Percentiles rank a stretch among this genome's conserved stretches.
Conservation (phyloP, 768 basidiomycete genomes). For the Boletus fagicola region DNA sequence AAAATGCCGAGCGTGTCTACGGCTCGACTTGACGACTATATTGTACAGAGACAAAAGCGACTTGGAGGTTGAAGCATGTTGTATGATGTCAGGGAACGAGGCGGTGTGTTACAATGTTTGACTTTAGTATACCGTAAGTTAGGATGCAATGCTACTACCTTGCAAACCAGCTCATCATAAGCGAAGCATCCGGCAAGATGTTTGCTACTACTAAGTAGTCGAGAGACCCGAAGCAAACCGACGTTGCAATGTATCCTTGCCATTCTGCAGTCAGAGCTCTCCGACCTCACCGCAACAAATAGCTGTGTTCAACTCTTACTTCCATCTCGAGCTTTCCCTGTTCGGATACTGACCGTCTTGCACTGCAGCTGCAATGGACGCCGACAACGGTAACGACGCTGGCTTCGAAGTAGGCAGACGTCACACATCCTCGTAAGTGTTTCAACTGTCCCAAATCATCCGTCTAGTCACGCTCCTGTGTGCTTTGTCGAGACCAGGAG, state of each 20-base stretch:
- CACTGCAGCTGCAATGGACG: slow-evolving; percentile 6
- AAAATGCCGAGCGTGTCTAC: slow-evolving; percentile 48
- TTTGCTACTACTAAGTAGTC: slow-evolving; percentile 1
- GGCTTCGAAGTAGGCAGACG: slow-evolving; percentile 31
- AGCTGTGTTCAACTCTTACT: neutral
- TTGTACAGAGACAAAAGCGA: neutral
- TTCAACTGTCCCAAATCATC: neutral
- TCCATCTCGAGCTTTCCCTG: neutral
- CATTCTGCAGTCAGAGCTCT: neutral
- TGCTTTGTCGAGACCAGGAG: slow-evolving; percentile 39
- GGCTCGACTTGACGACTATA: slow-evolving; percentile 17
- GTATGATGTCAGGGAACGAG: neutral
- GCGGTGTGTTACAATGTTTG: neutral
- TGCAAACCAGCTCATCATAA: neutral
- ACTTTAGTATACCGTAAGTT: neutral
- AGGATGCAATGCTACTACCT: neutral
- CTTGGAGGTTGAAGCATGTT: neutral
- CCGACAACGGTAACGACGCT: slow-evolving; percentile 27
- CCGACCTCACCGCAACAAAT: neutral
- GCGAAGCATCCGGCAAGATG: neutral
- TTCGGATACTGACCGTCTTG: neutral
- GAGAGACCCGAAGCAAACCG: neutral
- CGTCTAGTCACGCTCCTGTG: neutral
- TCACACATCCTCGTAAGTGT: slow-evolving; percentile 39
- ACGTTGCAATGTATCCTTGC: slow-evolving; percentile 13